Evolutionary conservation across 1,284 basidiomycete species (phyloP).

Genomic region (Puccinia novopanici): DNA sequence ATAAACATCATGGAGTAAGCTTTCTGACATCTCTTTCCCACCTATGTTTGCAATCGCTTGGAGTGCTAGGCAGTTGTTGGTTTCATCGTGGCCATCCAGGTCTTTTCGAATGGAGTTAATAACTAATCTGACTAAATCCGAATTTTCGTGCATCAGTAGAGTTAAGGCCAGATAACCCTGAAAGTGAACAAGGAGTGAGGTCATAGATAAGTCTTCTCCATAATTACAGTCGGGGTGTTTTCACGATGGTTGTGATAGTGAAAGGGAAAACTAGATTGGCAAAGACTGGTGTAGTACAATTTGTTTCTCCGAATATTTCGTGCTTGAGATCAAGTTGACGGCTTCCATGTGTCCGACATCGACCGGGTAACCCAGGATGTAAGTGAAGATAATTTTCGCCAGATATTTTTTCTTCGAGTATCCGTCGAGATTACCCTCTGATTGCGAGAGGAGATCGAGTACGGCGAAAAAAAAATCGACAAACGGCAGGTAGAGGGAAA

Average conservation of each 20-base stretch:
- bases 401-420: constrained; percentile 98
- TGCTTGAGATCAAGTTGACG: constrained; percentile 91
- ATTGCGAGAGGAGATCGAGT: constrained; percentile 25
- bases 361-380: constrained; percentile 97
- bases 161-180: constrained; percentile 97
- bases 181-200: background rate
- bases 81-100: constrained; percentile 88
- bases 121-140: constrained; percentile 88
- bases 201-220: constrained; percentile 5
- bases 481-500: background rate
- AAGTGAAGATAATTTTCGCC: constrained; percentile 94
- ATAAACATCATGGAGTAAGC: constrained; percentile 88
- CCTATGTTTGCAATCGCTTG: constrained; percentile 99
- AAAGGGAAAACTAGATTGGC: background rate
- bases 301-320: constrained; percentile 98
- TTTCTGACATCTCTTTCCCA: constrained; percentile 96
- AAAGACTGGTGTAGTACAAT: constrained; percentile 68
- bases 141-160: constrained; percentile 96
- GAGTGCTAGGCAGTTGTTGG: constrained; percentile 92
- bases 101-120: constrained; percentile 99
- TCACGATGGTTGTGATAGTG: background rate
- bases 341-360: constrained; percentile 99
- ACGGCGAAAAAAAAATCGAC: constrained; percentile 4
- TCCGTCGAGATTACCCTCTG: constrained; percentile 93
- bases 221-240: background rate